phyloP scores from a whole-genome alignment of 2,329 filamentous ascomycete species.

The Didymella keratinophila region DNA sequence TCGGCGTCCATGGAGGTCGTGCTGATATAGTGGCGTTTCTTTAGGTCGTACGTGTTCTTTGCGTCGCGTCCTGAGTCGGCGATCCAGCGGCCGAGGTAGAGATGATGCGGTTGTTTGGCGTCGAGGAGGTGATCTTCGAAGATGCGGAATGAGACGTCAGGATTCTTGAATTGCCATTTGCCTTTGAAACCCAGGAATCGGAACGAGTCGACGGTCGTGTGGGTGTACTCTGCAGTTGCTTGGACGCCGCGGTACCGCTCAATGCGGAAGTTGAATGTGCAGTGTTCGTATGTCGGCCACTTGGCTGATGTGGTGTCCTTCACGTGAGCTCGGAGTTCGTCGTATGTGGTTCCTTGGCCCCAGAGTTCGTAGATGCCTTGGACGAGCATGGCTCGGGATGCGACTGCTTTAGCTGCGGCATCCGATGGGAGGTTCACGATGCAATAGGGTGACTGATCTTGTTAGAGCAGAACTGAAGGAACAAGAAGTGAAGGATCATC shows the following conservation, averaged over 20 bases:
- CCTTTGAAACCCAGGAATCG: conserved; percentile 79
- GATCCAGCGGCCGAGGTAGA: conserved; percentile 78
- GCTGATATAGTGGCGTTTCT: conserved; percentile 91
- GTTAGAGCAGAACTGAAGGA: neutral
- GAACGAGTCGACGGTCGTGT: conserved; percentile 83
- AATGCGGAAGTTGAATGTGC: conserved; percentile 83
- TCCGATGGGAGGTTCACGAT: conserved; percentile 72
- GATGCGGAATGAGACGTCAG: conserved; percentile 76
- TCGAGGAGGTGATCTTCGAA: conserved; percentile 79
- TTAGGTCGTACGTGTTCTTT: conserved; percentile 80
- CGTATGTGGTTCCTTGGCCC: conserved; percentile 74
- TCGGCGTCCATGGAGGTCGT: conserved; percentile 98
- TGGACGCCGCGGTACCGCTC: conserved; percentile 84
- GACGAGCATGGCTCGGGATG: conserved; percentile 79
- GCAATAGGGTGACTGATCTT: conserved; percentile 80
- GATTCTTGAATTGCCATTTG: conserved; percentile 74
- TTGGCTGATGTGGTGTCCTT: conserved; percentile 64
- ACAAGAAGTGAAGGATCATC: neutral
- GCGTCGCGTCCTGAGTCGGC: conserved; percentile 71
- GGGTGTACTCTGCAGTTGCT: conserved; percentile 64
- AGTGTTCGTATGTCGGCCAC: conserved; percentile 71
- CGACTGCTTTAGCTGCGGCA: conserved; percentile 69
- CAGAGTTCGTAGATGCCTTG: conserved; percentile 90
- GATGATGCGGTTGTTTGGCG: conserved; percentile 60
- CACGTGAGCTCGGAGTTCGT: conserved; percentile 72